Conservation (phyloP, 208 protist species). For the Leishmania tropica region DNA sequence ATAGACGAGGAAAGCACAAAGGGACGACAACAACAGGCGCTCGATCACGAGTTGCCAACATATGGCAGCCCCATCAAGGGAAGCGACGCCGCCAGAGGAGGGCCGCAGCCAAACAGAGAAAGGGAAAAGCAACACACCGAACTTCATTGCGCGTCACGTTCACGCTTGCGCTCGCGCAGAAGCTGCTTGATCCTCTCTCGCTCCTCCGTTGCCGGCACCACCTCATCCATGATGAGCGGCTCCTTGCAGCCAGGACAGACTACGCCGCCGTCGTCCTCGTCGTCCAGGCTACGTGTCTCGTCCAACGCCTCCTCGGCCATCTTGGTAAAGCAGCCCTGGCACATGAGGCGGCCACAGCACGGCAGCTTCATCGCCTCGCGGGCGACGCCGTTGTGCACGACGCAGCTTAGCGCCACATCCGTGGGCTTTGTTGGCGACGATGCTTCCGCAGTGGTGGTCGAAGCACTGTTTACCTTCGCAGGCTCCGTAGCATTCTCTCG, state of each 20-base stretch:
- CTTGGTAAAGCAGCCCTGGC: constrained; percentile 65
- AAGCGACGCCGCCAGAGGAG: not conserved
- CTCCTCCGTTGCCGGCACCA: constrained; percentile 54
- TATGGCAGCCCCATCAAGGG: not conserved
- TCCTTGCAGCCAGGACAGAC: constrained; percentile 72
- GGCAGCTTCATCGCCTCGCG: constrained; percentile 68
- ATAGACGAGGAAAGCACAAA: not conserved
- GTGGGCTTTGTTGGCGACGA: not conserved
- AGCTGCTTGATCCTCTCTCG: constrained; percentile 54
- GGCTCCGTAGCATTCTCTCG: not conserved
- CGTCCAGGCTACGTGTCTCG: constrained; percentile 25
- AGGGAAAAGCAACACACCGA: not conserved
- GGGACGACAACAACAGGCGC: not conserved
- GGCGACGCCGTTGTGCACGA: constrained; percentile 55
- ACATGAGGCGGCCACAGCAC: constrained; percentile 70
- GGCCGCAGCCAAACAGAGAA: not conserved
- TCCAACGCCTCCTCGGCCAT: constrained; percentile 59
- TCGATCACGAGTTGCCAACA: not conserved
- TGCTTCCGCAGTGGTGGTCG: not conserved
- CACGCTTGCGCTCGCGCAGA: constrained; percentile 24
- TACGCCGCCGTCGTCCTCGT: constrained; percentile 38
- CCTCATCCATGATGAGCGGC: constrained; percentile 73
- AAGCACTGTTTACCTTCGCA: not conserved
- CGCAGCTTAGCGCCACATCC: constrained; percentile 30
- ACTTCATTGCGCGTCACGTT: constrained; percentile 5